These are phyloP conservation scores for Rhizophagus prolifer DNA, from an alignment of 192 early-diverging fungal species.

Conservation along the genomic window DNA sequence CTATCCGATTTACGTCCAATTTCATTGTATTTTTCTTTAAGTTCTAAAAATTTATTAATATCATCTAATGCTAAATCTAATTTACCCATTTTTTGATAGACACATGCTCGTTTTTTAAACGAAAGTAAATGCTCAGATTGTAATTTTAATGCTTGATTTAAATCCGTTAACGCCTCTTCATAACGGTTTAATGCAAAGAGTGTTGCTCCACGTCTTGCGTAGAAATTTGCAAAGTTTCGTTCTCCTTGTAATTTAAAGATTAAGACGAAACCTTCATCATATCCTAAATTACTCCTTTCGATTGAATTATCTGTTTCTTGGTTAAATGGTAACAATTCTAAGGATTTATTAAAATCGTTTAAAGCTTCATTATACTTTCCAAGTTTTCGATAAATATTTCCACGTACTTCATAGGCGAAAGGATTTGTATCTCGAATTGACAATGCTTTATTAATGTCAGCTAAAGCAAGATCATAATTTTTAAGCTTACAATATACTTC, in stretches of 20 bases:
- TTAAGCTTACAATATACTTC: conserved; percentile 6
- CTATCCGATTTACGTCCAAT: background rate
- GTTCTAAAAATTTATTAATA: background rate
- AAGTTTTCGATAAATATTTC: background rate
- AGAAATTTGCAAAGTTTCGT: background rate
- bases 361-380: background rate
- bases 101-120: background rate
- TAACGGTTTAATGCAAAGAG: background rate
- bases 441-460: background rate
- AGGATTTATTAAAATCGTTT: background rate
- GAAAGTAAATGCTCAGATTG: background rate
- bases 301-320: background rate
- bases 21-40: background rate
- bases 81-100: background rate
- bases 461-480: background rate
- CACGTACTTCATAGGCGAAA: background rate
- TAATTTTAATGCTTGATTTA: background rate
- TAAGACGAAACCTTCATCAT: background rate
- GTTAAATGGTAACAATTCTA: background rate
- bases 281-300: background rate
- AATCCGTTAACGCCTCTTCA: background rate
- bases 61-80: background rate
- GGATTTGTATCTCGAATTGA: background rate
- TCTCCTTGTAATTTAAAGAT: background rate
- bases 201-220: background rate